phyloP scores from a whole-genome alignment of 805 yeast species.

The Cyberlindnera euphorbiiphila region DNA sequence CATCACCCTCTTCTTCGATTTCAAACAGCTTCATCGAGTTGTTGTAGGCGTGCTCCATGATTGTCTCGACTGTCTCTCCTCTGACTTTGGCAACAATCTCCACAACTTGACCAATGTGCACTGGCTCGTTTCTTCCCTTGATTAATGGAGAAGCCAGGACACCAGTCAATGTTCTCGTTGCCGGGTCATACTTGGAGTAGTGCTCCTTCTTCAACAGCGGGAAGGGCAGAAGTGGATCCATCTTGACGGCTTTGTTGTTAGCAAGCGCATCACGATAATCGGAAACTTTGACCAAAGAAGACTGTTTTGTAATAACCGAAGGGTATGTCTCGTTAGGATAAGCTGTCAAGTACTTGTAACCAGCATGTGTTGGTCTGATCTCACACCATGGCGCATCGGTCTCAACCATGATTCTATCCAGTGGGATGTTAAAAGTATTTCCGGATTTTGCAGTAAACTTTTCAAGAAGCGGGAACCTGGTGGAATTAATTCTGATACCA shows the following conservation, averaged over 20 bases:
- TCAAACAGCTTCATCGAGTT: slow-evolving; percentile 49
- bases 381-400: slow-evolving; percentile 99
- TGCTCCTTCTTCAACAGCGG: slow-evolving; percentile 65
- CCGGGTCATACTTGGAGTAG: slow-evolving; percentile 32
- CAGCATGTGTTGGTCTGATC: slow-evolving; percentile 75
- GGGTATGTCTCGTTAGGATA: slow-evolving; percentile 61
- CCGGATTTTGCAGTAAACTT: no score
- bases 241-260: slow-evolving; percentile 21
- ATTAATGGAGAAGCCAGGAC: slow-evolving; percentile 43
- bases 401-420: slow-evolving; percentile 70
- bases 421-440: no score
- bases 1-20: slow-evolving; percentile 22
- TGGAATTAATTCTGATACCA: no score
- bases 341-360: slow-evolving; percentile 51
- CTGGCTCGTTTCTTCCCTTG: slow-evolving; percentile 90
- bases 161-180: slow-evolving; percentile 30
- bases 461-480: no score
- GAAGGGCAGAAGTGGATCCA: slow-evolving; percentile 55
- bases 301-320: slow-evolving; percentile 22
- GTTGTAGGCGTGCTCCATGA: slow-evolving; percentile 48
- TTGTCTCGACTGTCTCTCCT: slow-evolving; percentile 36
- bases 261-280: slow-evolving; percentile 11
- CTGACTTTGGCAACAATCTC: slow-evolving; percentile 55
- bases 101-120: slow-evolving; percentile 77
- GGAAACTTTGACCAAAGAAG: slow-evolving; percentile 12